Evolutionary conservation across 768 basidiomycete genomes (phyloP).

Genomic region (Leccinum incarnatum): DNA sequence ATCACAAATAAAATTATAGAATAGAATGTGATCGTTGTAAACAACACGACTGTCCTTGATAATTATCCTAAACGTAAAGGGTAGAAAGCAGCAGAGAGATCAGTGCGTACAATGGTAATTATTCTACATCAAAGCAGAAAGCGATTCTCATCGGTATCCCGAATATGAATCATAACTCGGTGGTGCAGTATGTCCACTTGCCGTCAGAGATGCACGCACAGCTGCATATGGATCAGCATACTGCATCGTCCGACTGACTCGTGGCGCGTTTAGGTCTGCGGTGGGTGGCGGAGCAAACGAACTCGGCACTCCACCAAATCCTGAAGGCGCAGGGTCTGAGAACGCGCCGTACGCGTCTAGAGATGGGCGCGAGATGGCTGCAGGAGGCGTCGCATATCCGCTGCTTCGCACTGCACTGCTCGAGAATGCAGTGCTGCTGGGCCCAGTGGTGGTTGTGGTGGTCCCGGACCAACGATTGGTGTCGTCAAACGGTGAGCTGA

Average conservation of each 20-base stretch:
- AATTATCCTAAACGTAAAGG: slow-evolving; percentile 8
- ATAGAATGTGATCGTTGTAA: slow-evolving; percentile 4
- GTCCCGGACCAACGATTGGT: slow-evolving; percentile 45
- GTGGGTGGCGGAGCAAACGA: slow-evolving; percentile 35
- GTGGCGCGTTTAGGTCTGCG: slow-evolving; percentile 35
- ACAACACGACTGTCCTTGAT: slow-evolving; percentile 11
- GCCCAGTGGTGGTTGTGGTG: slow-evolving; percentile 25
- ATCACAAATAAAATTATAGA: slow-evolving; percentile 8
- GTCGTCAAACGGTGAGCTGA: slow-evolving; percentile 50
- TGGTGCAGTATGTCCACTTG: slow-evolving; percentile 33
- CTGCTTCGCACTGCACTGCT: slow-evolving; percentile 21
- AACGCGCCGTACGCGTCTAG: slow-evolving; percentile 92
- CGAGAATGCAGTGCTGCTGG: slow-evolving; percentile 25
- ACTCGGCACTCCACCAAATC: slow-evolving; percentile 50
- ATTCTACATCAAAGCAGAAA: neutral
- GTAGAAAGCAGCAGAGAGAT: slow-evolving; percentile 10
- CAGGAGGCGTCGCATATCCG: slow-evolving; percentile 32
- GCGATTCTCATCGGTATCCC: slow-evolving; percentile 42
- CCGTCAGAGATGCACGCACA: slow-evolving; percentile 58
- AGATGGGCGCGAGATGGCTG: slow-evolving; percentile 52
- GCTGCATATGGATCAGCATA: slow-evolving; percentile 88
- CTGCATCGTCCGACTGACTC: slow-evolving; percentile 89
- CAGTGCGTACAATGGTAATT: slow-evolving; percentile 7
- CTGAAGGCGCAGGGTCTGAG: slow-evolving; percentile 80
- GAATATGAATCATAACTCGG: slow-evolving; percentile 56